Base-by-base conservation (phyloP, 176 grass and related monocot species). In the Hsuehochloa calcarea region DNA sequence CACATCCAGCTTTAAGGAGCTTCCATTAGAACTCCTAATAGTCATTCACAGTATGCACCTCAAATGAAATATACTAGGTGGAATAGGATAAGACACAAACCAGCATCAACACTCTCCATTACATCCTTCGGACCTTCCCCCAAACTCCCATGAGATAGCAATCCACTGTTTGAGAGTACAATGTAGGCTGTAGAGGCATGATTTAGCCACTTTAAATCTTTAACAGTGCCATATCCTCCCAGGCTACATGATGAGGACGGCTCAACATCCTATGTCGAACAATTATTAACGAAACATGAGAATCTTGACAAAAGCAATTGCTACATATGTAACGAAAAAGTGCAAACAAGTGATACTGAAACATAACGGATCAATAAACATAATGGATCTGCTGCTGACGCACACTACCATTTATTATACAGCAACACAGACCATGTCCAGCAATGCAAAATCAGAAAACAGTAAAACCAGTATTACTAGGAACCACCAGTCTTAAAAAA, bases 201-300 rank as follows among this genome's bases (percentile, higher is more conserved):
- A 79, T 94, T 88, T 83, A 93, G 82, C 96, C 93, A 95, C 64
- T 89, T 98, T 16, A 98, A 92, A 73, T 95, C 91, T 85, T 95
- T 95, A 51, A 92, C 23, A 8, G 75, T 82, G 47, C 70, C 74
- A 85, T 85, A 85, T 55, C 27, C 35, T 50, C 44, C 90, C 38
- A 98, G 54, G 77, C 79, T 83, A 67, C 83, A 86, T 46, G 85
- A 89, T 63, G 92, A 95, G 10, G 69, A 87, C 14, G 93, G 83
- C 9, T 93, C 85, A 9, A 83, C 70, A 19, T 93, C 91, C 91
- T 98, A 72, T 35, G 50, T 12, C 27, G 55, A 7, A 68, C 8
- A 51, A 61, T 71, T 72, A 46, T n/a, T 78, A 49, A 25, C 69
- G 70, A 20, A 82, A 65, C 16, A 46, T 29, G 16, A 44, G 52